Conservation (phyloP, 108 stramenopile species). For the Chaetoceros tenuissimus region DNA sequence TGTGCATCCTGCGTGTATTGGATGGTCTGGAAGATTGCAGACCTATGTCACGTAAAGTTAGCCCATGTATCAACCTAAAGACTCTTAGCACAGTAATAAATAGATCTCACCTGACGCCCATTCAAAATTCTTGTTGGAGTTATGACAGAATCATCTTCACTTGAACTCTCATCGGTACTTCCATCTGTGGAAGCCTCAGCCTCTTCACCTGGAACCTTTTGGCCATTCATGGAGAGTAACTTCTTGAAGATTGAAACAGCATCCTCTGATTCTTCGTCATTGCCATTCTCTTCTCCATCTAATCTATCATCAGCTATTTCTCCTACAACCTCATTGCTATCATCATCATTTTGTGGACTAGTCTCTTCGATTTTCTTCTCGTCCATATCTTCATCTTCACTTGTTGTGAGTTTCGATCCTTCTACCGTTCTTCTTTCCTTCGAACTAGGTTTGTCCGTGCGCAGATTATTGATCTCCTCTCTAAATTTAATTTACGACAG, state of each 20-base stretch:
- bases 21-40: slow-evolving; percentile 88
- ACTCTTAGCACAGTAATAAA: background rate
- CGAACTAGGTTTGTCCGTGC: slow-evolving; percentile 23
- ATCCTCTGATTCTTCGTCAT: slow-evolving; percentile 10
- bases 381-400: background rate
- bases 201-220: no score
- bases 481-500: slow-evolving; percentile 5
- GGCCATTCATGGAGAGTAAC: no score
- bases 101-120: slow-evolving; percentile 31
- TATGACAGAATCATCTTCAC: background rate
- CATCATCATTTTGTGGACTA: slow-evolving; percentile 20
- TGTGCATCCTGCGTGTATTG: slow-evolving; percentile 92
- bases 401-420: background rate
- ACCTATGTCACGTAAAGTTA: slow-evolving; percentile 24
- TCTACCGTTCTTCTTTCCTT: slow-evolving; percentile 18
- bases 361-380: slow-evolving; percentile 2
- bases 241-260: no score
- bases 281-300: slow-evolving; percentile 28
- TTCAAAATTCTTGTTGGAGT: slow-evolving; percentile 10
- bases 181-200: background rate
- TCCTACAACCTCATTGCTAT: slow-evolving; percentile 22
- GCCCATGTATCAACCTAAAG: background rate
- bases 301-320: slow-evolving; percentile 9
- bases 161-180: background rate
- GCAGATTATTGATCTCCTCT: slow-evolving; percentile 22